Evolutionary conservation across 2,329 filamentous ascomycete genomes (phyloP), one percentile per base, ranked within the genome.

Genomic region (Gnomoniopsis sp.): DNA sequence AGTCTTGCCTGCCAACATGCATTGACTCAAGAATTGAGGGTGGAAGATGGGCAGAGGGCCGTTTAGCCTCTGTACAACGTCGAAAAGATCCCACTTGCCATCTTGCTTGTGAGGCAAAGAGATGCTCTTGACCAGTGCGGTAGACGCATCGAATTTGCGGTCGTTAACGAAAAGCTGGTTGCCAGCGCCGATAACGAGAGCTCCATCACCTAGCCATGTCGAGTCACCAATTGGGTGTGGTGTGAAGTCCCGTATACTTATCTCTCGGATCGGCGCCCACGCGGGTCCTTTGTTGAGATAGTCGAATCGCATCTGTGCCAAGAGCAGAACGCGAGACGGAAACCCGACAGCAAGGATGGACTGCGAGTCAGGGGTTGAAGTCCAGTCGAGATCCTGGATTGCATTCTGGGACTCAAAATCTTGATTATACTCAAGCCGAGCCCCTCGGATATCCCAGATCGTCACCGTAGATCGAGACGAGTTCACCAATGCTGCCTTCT

Each of bases 291-390:
- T 88, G 67, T 93, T 91, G 19, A 96, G 79, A 69, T 96, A 96
- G 72, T 96, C 91, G 68, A 95, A 97, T 14, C 93, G 88, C 75
- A 96, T 87, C 69, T 97, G 92, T 6, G 89, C 88, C 26, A 96
- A 82, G 2, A 97, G 79, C 33, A 96, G 75, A 6, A 97, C 88
- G 58, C 89, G 86, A 64, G 93, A 90, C n/a, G 88, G 88, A 68
- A 96, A 96, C 0, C 93, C 92, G n/a, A 97, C 90, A 1, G 93
- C 91, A 21, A 97, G 78, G 57, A 97, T 92, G 1, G 90, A 93
- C 68, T 96, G 91, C 51, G 86, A 87, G 70, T 96, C 91, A 0
- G 91, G 91, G 0, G 93, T 96, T 3, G 90, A 93, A 1, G 92
- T 93, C 93, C 93, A 97, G 71, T 96, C 92, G 14, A 97, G 82